Evolutionary conservation across 345 rosid species (phyloP).

Genomic region (Combretum micranthum): DNA sequence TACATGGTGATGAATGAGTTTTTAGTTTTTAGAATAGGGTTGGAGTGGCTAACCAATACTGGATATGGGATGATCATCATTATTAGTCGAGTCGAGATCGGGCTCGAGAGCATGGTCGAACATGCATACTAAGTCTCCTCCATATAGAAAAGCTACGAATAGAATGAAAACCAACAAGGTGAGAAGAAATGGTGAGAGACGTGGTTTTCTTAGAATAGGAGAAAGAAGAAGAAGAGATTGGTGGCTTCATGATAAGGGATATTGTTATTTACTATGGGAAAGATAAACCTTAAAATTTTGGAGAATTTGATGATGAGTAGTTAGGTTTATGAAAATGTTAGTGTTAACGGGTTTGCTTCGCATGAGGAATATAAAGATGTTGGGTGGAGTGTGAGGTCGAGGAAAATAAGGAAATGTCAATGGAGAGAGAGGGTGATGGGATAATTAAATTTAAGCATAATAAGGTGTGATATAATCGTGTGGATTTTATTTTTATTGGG

Average conservation of each 20-base stretch:
- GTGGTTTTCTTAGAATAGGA: slow-evolving; percentile 40
- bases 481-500: no score
- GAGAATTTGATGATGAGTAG: no score
- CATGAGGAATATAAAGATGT: no score
- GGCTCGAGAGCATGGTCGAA: slow-evolving; percentile 44
- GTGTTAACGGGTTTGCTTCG: no score
- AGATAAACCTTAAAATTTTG: no score
- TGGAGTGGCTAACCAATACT: slow-evolving; percentile 27
- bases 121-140: slow-evolving; percentile 66
- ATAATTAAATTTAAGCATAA: no score
- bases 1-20: no score
- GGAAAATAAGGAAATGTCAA: no score
- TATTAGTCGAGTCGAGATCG: slow-evolving; percentile 7
- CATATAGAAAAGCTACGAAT: slow-evolving; percentile 57
- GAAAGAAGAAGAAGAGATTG: slow-evolving; percentile 21
- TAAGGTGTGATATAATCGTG: no score
- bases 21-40: not conserved
- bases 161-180: slow-evolving; percentile 53
- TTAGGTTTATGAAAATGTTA: no score
- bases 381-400: no score
- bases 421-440: no score
- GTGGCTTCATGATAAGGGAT: slow-evolving; percentile 33
- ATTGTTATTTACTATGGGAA: not conserved
- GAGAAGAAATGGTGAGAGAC: slow-evolving; percentile 65
- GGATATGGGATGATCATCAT: slow-evolving; percentile 1